phyloP scores from a whole-genome alignment of 116 monocot species.

The Trichopus zeylanicus region DNA sequence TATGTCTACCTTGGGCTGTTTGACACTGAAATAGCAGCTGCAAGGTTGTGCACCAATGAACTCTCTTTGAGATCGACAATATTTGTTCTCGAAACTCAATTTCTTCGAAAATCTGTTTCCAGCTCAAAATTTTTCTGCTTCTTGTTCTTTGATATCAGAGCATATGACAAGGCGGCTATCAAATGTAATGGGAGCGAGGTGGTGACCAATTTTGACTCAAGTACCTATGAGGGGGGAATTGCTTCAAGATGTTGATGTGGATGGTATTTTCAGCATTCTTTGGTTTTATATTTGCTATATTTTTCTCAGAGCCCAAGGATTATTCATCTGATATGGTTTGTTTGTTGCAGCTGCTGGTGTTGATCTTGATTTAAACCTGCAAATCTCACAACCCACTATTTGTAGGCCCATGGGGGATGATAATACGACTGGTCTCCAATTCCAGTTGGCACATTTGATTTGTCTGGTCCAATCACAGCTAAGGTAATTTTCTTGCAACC shows the following conservation, averaged over 20 bases:
- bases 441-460: conserved; percentile 24
- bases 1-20: conserved; percentile 82
- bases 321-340: not conserved
- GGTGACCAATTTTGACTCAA: conserved; percentile 73
- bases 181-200: conserved; percentile 71
- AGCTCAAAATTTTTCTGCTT: conserved; percentile 5
- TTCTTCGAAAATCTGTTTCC: not conserved
- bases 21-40: conserved; percentile 74
- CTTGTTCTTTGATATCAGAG: conserved; percentile 28
- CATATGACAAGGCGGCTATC: conserved; percentile 82
- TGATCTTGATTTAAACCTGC: conserved; percentile 65
- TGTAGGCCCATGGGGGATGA: conserved; percentile 25
- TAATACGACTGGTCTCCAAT: conserved; percentile 13
- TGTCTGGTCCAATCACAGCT: conserved; percentile 17
- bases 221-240: conserved; percentile 46
- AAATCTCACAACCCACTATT: conserved; percentile 58
- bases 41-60: conserved; percentile 24
- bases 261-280: conserved; percentile 20
- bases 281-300: not conserved
- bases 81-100: conserved; percentile 1
- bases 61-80: not conserved
- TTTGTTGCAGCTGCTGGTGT: conserved; percentile 16
- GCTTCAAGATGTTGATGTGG: conserved; percentile 21
- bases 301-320: not conserved
- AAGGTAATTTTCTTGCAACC: conserved; percentile 17